Conservation (phyloP, 2,329 filamentous ascomycete genomes). For the Aspergillus amoenus region DNA sequence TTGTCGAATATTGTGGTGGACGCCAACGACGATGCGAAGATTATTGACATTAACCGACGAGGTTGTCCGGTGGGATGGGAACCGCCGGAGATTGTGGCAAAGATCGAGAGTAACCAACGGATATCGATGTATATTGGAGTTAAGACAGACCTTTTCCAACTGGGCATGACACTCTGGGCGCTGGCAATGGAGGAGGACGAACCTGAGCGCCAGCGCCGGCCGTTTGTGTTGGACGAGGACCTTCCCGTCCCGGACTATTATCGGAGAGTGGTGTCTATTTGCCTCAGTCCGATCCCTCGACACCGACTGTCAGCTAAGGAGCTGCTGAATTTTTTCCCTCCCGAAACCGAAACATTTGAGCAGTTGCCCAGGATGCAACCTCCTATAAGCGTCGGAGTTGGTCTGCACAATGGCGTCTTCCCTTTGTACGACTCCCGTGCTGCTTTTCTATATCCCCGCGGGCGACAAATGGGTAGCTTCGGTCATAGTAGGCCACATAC, state of each 20-base stretch:
- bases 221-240: conserved; percentile 60
- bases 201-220: conserved; percentile 75
- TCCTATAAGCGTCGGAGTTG: conserved; percentile 19
- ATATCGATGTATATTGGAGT: conserved; percentile 98
- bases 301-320: conserved; percentile 70
- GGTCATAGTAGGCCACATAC: conserved; percentile 1
- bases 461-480: conserved; percentile 8
- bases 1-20: conserved; percentile 97
- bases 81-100: conserved; percentile 80
- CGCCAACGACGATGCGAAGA: conserved; percentile 78
- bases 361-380: conserved; percentile 16
- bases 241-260: conserved; percentile 72
- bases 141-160: conserved; percentile 93
- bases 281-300: conserved; percentile 72
- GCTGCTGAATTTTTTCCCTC: conserved; percentile 69
- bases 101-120: conserved; percentile 84
- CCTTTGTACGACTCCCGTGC: conserved; percentile 21
- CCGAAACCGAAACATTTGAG: conserved; percentile 18
- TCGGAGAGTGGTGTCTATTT: conserved; percentile 70
- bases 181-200: conserved; percentile 86
- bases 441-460: conserved; percentile 16
- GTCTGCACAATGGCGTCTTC: conserved; percentile 19
- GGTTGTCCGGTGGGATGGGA: conserved; percentile 99
- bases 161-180: conserved; percentile 97
- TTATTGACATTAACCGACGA: conserved; percentile 96